Conservation (phyloP, 1,284 basidiomycete species). For the Caloboletus firmus region DNA sequence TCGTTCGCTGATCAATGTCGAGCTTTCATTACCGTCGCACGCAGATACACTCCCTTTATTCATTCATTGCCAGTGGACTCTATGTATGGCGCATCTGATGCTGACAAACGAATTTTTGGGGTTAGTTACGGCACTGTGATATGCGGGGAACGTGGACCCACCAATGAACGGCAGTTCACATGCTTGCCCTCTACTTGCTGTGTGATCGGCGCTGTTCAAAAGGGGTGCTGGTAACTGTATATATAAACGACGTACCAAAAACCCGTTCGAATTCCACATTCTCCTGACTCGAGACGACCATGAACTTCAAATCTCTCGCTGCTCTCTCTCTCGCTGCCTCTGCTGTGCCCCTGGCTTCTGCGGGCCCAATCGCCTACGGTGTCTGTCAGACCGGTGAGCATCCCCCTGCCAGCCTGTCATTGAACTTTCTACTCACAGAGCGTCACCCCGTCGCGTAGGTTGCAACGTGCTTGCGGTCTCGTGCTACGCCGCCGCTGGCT, state of each 20-base stretch:
- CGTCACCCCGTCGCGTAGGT: slow-evolving; percentile 34
- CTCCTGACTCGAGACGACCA: not conserved
- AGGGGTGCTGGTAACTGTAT: not conserved
- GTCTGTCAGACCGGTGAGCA: slow-evolving; percentile 49
- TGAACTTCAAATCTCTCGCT: slow-evolving; percentile 31
- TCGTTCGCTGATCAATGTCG: too few species aligned
- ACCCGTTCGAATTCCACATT: not conserved
- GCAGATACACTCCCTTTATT: not conserved
- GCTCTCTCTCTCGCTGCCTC: slow-evolving; percentile 24
- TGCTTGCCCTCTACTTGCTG: slow-evolving; percentile 7
- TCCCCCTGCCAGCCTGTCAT: not conserved
- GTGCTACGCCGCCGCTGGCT: slow-evolving; percentile 55
- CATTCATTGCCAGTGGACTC: too few species aligned
- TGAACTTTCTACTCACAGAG: not conserved
- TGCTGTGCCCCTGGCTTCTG: slow-evolving; percentile 27
- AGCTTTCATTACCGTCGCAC: not conserved
- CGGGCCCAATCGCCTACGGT: slow-evolving; percentile 46
- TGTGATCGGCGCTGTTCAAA: slow-evolving; percentile 9
- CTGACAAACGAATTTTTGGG: not conserved
- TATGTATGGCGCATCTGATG: too few species aligned
- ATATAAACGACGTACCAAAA: slow-evolving; percentile 11
- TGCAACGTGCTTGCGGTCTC: slow-evolving; percentile 52
- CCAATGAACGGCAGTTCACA: not conserved
- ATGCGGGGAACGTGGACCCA: not conserved
- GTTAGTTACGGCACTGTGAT: not conserved